A percentile compares a stretch with the other conserved stretches of the same genome.
Evolutionary conservation across 2,329 filamentous ascomycete species (phyloP).

Genomic region (Penicillium digitatum): DNA sequence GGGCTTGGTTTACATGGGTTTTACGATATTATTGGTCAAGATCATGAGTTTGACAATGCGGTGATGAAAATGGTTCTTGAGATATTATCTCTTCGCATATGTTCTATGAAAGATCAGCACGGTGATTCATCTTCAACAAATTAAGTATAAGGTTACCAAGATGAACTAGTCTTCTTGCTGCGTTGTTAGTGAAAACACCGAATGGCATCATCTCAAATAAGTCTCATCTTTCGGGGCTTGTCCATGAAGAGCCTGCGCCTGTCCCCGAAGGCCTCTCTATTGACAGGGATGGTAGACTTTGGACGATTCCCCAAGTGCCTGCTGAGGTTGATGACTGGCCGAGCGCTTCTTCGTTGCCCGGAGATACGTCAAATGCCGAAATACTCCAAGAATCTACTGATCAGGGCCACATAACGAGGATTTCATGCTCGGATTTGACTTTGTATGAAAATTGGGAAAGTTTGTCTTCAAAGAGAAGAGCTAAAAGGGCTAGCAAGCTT

Average conservation of each 20-base stretch:
- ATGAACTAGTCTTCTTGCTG: background rate
- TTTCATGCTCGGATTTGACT: background rate
- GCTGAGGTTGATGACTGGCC: background rate
- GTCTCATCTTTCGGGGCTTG: background rate
- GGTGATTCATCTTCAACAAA: background rate
- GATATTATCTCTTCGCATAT: constrained; percentile 8
- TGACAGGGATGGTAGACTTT: background rate
- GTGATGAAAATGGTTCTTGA: constrained; percentile 13
- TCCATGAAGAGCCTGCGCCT: background rate
- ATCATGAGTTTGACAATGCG: constrained; percentile 10
- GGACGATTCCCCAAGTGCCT: background rate
- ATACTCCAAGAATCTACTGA: background rate
- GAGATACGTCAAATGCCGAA: background rate
- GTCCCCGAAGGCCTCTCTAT: background rate
- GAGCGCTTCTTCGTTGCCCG: background rate
- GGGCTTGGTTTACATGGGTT: constrained; percentile 1
- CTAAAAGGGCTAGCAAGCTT: background rate
- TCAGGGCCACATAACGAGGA: background rate
- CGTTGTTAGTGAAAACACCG: background rate
- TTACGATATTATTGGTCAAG: constrained; percentile 2
- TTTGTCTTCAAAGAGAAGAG: background rate
- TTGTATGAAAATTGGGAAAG: background rate
- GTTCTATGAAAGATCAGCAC: constrained; percentile 6
- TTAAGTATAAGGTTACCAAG: background rate
- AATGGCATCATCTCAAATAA: background rate